Evolutionary conservation across 495 filamentous ascomycete species (phyloP).

Genomic region (Penicillium cataractarum): DNA sequence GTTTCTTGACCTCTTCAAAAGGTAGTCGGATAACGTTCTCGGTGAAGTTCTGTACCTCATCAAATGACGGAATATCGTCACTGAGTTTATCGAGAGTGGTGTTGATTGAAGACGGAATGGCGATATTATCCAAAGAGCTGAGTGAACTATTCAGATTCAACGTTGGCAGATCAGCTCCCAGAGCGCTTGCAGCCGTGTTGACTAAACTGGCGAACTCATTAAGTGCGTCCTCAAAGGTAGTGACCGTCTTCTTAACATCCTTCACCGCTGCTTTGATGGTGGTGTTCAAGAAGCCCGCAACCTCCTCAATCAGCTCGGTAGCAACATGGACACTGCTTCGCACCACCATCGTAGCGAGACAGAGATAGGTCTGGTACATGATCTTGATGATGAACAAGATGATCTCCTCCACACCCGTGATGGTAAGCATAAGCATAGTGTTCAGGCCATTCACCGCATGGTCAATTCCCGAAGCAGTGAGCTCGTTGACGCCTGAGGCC

Average conservation of each 20-base stretch:
- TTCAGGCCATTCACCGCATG: constrained; percentile 76
- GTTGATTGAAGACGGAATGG: constrained; percentile 56
- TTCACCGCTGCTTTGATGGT: constrained; percentile 67
- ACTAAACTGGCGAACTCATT: constrained; percentile 58
- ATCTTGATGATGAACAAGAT: constrained; percentile 89
- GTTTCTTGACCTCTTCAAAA: constrained; percentile 73
- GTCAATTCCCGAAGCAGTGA: constrained; percentile 77
- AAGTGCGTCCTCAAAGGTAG: constrained; percentile 60
- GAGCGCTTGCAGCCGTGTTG: constrained; percentile 36
- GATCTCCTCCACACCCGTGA: constrained; percentile 84
- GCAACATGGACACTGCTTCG: constrained; percentile 74
- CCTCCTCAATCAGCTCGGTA: constrained; percentile 68
- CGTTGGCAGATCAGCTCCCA: constrained; percentile 46
- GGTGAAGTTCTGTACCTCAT: constrained; percentile 77
- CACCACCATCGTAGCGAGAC: constrained; percentile 79
- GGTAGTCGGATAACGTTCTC: constrained; percentile 71
- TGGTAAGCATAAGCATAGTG: constrained; percentile 70
- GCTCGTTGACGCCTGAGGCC: constrained; percentile 80
- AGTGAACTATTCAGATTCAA: constrained; percentile 64
- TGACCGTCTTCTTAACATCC: constrained; percentile 59
- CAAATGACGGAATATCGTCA: constrained; percentile 84
- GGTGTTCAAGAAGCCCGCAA: constrained; percentile 71
- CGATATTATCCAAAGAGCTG: constrained; percentile 65
- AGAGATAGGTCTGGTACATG: constrained; percentile 85
- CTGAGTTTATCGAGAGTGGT: constrained; percentile 53